phyloP scores from a whole-genome alignment of 768 basidiomycete genomes.

The Boletus vermiculosoides region DNA sequence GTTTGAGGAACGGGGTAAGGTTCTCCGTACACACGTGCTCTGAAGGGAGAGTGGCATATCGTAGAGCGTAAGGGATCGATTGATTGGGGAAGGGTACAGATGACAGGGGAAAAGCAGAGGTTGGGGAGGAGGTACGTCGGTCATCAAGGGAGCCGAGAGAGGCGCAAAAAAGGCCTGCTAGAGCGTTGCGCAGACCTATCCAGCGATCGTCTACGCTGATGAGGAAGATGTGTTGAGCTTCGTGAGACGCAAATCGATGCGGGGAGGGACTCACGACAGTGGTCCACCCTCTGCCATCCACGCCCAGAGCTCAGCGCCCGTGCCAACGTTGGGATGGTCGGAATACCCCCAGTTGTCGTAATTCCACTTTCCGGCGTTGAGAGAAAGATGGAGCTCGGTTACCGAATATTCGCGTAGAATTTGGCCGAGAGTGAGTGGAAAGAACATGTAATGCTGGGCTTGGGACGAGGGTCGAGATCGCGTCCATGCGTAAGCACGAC shows the following conservation, averaged over 20 bases:
- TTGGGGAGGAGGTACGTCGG: slow-evolving; percentile 69
- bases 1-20: slow-evolving; percentile 91
- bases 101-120: slow-evolving; percentile 62
- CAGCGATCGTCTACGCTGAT: slow-evolving; percentile 73
- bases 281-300: slow-evolving; percentile 77
- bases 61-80: slow-evolving; percentile 50
- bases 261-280: slow-evolving; percentile 43
- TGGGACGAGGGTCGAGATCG: background rate
- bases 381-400: slow-evolving; percentile 82
- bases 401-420: slow-evolving; percentile 83
- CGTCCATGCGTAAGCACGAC: background rate
- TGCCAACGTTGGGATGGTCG: slow-evolving; percentile 68
- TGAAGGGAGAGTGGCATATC: slow-evolving; percentile 75
- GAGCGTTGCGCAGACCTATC: slow-evolving; percentile 81
- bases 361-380: slow-evolving; percentile 93
- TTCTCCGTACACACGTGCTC: slow-evolving; percentile 98
- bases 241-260: background rate
- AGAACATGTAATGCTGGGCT: slow-evolving; percentile 86
- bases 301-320: slow-evolving; percentile 88
- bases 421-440: slow-evolving; percentile 85
- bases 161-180: slow-evolving; percentile 94
- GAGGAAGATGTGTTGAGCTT: background rate
- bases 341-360: slow-evolving; percentile 84
- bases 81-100: slow-evolving; percentile 43
- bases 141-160: slow-evolving; percentile 79